Conservation (phyloP, 1,139 yeast genomes). For the Lizanozyma gosingica region DNA sequence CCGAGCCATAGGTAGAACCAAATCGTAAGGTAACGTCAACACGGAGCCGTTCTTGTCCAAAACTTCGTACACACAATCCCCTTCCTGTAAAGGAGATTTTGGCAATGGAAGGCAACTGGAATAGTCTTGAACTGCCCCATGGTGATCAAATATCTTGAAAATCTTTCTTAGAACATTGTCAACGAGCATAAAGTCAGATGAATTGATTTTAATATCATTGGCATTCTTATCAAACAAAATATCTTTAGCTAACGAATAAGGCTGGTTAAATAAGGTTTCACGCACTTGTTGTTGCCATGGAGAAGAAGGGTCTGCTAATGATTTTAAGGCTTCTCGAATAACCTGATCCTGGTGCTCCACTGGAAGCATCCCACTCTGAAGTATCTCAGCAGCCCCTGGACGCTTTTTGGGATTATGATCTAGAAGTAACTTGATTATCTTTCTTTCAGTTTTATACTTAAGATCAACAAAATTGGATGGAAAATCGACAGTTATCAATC, state of each 20-base stretch:
- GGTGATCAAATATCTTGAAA: conserved; percentile 53
- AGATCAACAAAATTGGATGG: conserved; percentile 54
- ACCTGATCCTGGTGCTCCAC: conserved; percentile 86
- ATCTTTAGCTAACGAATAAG: conserved; percentile 75
- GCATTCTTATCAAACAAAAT: conserved; percentile 57
- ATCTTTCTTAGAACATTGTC: conserved; percentile 49
- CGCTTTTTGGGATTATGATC: conserved; percentile 72
- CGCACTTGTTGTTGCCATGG: conserved; percentile 94
- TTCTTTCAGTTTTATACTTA: conserved; percentile 48
- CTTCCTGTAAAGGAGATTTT: conserved; percentile 61
- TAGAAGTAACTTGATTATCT: conserved; percentile 54
- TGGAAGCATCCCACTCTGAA: conserved; percentile 77
- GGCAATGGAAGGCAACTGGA: conserved; percentile 66
- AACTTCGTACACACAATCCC: conserved; percentile 63
- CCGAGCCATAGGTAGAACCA: conserved; percentile 84
- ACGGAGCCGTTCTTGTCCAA: conserved; percentile 83
- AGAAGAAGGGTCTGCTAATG: conserved; percentile 81
- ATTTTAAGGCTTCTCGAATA: conserved; percentile 77
- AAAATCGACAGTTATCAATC: conserved; percentile 51
- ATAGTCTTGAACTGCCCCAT: conserved; percentile 78
- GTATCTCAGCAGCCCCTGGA: conserved; percentile 68
- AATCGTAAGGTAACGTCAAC: conserved; percentile 78
- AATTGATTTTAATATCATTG: conserved; percentile 4
- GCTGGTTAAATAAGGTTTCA: conserved; percentile 73
- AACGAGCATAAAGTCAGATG: conserved; percentile 34